These are phyloP conservation scores for Komagataella populi DNA, from an alignment of 805 yeast genomes.

Conservation along the genomic window DNA sequence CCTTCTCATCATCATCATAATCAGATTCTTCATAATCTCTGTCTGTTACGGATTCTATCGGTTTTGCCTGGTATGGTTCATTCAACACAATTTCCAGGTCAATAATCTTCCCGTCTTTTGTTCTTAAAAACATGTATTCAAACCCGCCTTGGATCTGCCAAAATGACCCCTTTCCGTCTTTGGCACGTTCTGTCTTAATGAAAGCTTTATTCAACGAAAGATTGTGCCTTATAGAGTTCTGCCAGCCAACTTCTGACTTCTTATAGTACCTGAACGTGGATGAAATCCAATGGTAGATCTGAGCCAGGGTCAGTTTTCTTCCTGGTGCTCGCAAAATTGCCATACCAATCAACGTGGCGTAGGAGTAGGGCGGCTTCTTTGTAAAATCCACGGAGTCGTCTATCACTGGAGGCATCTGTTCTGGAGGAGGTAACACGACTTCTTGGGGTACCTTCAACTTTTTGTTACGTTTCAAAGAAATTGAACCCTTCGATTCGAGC, in stretches of 20 bases:
- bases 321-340: constrained; percentile 74
- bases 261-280: constrained; percentile 74
- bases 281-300: constrained; percentile 87
- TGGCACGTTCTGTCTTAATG: constrained; percentile 79
- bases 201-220: constrained; percentile 88
- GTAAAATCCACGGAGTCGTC: constrained; percentile 28
- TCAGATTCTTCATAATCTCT: background rate
- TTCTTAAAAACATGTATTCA: constrained; percentile 68
- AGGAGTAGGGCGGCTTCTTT: constrained; percentile 84
- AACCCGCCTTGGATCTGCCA: constrained; percentile 84
- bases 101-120: constrained; percentile 30
- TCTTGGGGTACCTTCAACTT: constrained; percentile 13
- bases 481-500: background rate
- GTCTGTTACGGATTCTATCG: background rate
- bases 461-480: constrained; percentile 5
- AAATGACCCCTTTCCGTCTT: constrained; percentile 83
- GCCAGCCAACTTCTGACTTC: constrained; percentile 90
- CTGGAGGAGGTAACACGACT: constrained; percentile 20
- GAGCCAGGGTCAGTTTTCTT: constrained; percentile 62
- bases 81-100: background rate
- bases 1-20: background rate
- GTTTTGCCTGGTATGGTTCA: background rate
- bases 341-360: constrained; percentile 88
- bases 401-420: constrained; percentile 24
- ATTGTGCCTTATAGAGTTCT: constrained; percentile 91